Evolutionary conservation across 345 rosid genomes (phyloP).

Genomic region (Dimocarpus longan): DNA sequence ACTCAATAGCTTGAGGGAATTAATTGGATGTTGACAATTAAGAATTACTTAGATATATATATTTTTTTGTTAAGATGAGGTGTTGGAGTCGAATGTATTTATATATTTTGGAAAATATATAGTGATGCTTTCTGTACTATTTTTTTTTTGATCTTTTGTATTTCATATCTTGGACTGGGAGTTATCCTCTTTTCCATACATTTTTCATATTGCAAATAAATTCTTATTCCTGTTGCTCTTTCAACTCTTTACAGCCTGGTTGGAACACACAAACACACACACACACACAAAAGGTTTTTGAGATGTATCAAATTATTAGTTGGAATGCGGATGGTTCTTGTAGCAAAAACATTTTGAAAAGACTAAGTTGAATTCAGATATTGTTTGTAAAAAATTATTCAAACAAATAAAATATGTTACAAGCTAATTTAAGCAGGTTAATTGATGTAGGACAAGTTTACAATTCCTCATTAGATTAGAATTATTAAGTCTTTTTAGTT

Average conservation of each 20-base stretch:
- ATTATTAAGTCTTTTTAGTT: too few species aligned
- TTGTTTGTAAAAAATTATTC: not conserved
- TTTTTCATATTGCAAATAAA: not conserved
- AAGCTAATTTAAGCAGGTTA: not conserved
- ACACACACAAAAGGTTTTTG: not conserved
- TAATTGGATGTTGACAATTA: not conserved
- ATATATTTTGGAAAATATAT: not conserved
- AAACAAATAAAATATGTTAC: not conserved
- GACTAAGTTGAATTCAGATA: not conserved
- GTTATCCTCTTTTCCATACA: not conserved
- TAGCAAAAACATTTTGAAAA: not conserved
- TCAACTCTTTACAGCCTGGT: not conserved
- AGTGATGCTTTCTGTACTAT: not conserved
- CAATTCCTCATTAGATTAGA: too few species aligned
- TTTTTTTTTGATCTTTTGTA: not conserved
- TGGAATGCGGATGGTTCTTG: not conserved
- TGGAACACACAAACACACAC: not conserved
- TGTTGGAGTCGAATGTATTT: not conserved
- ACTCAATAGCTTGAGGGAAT: slow-evolving; percentile 1
- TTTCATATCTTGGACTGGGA: not conserved
- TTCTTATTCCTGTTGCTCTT: not conserved
- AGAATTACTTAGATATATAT: not conserved
- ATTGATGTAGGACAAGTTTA: too few species aligned
- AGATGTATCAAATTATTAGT: not conserved
- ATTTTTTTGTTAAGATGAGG: slow-evolving; percentile 6